Evolutionary conservation across 148 eudicot genomes (phyloP), one percentile per base, ranked within the genome.

Genomic region (Nyssa sinensis): DNA sequence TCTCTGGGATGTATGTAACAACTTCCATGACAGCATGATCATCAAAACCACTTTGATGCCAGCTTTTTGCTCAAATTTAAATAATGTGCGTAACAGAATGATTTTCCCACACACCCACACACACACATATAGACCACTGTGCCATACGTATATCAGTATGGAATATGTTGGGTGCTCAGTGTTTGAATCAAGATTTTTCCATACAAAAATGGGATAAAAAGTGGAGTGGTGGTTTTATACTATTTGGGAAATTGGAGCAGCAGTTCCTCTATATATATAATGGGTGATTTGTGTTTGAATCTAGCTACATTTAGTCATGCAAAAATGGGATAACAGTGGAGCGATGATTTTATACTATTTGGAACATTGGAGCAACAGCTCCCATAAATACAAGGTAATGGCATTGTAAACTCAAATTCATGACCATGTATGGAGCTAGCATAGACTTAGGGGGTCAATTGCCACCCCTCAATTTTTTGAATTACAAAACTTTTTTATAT

Each of bases 131-230:
- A n/a, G 17, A 55, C 59, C 44, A 3, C 44, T 37, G 5, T 55
- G 19, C 21, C 3, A n/a, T 55, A n/a, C 21, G 59, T 55, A 14
- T 6, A 14, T 49, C 23, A 17, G 59, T 55, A 24, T 55, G n/a
- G n/a, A n/a, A n/a, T n/a, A n/a, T n/a, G 59, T 2, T 49, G 57
- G 0, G 57, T 49, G 57, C 21, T 13, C 5, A n/a, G 23, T 55
- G 23, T 55, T 2, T 1, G 25, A 55, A n/a, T 55, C 23, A 55
- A 55, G 59, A 55, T 3, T 55, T 55, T 55, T 5, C 25, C 25
- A 71, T 71, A 59, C 62, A 58, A 62, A 62, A 72, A 72, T 29
- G 23, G 67, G 67, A 62, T 72, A 27, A 41, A 62, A 72, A 72
- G 75, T 60, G 60, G 35, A 9, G 24, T 55, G 59, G 24, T 55